Evolutionary conservation across 1,139 yeast species (phyloP), one percentile per base, ranked within the genome.

Genomic region (Hanseniaspora sp.): DNA sequence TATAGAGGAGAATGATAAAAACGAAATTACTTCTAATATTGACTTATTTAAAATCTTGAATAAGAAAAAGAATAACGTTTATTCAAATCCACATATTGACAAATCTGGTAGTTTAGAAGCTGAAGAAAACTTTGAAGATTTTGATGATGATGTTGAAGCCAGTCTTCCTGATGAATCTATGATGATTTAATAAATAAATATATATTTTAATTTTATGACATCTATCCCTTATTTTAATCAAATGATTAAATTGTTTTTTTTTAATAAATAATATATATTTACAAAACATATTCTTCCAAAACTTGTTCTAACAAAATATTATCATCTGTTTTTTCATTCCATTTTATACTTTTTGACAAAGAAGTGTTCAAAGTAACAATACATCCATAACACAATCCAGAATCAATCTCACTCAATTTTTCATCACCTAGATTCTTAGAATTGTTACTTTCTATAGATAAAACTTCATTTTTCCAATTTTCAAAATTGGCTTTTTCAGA

Each of bases 321-420:
- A 59, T 65, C 57, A 57, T 61, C 60, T 40, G 63, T 62, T 1
- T 69, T 64, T 2, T 39, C 38, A n/a, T 87, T 86, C 88, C 90
- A 83, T 1, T 64, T 60, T 18, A 80, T 65, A 1, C 71, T 70
- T n/a, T 69, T 65, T 4, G 71, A 67, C 1, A 70, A 69, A 4
- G 75, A 73, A 1, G 78, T 75, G 23, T 71, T 71, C 55, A 83
- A 65, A 33, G 81, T 76, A 1, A 83, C 82, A 48, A 81, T 74
- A 64, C 96, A 86, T 0, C 95, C 95, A 63, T 86, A 86, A 63
- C 96, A 86, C 13, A 84, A 62, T 30, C 71, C 65, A 1, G 72
- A 59, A 2, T 60, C 57, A 1, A 56, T 39, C 5, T 62, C 62
- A n/a, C 59, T 57, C 13, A 55, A 54, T 40, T 59, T 58, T 13